Conservation (phyloP, 2,329 filamentous ascomycete genomes). For the Botrytis aclada region DNA sequence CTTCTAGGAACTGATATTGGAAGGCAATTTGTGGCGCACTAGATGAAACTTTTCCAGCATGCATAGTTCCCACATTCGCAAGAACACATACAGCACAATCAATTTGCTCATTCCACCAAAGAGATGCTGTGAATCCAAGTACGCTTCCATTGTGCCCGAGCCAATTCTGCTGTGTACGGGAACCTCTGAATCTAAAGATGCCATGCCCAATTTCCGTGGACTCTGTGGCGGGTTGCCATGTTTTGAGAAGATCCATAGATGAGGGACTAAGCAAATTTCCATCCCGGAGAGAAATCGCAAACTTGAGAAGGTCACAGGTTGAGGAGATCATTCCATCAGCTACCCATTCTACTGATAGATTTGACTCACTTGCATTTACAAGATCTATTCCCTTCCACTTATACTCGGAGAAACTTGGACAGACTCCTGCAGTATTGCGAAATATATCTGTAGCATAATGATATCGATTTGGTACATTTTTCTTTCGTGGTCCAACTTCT, state of each 20-base stretch:
- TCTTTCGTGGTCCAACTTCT: neutral
- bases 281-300: constrained; percentile 20
- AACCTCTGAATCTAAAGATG: constrained; percentile 14
- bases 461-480: constrained; percentile 19
- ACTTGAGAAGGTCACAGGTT: constrained; percentile 21
- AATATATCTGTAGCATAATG: constrained; percentile 21
- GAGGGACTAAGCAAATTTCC: constrained; percentile 16
- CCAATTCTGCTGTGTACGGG: constrained; percentile 14
- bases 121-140: constrained; percentile 21
- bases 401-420: constrained; percentile 14
- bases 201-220: constrained; percentile 19
- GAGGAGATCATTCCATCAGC: constrained; percentile 23
- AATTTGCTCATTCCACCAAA: constrained; percentile 22
- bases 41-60: constrained; percentile 20
- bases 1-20: constrained; percentile 12
- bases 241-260: constrained; percentile 18
- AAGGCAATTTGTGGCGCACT: constrained; percentile 14
- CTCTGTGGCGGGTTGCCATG: constrained; percentile 4
- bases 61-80: constrained; percentile 25
- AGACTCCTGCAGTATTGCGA: constrained; percentile 20
- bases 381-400: neutral
- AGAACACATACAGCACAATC: constrained; percentile 23
- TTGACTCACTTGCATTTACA: constrained; percentile 21
- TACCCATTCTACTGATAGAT: constrained; percentile 23
- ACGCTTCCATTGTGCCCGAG: constrained; percentile 24